These are phyloP conservation scores for Pichia sp. DNA, from an alignment of 1,139 yeast species.

Conservation along the genomic window DNA sequence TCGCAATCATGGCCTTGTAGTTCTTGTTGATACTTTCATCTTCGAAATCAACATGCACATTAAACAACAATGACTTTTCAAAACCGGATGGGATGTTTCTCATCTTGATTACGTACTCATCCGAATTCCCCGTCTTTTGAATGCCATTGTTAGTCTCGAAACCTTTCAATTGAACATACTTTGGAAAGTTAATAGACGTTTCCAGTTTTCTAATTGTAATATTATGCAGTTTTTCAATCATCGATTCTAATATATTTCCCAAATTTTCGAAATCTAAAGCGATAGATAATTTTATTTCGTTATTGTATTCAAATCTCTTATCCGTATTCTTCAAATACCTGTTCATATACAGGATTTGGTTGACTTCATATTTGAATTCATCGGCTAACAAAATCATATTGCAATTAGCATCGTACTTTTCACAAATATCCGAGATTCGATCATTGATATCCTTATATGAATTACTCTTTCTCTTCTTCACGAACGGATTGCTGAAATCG, in stretches of 20 bases:
- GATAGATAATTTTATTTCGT: conserved; percentile 19
- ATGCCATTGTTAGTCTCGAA: conserved; percentile 19
- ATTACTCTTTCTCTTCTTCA: conserved; percentile 1
- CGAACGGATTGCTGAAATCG: conserved; percentile 2
- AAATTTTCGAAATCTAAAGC: conserved; percentile 25
- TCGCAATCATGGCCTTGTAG: conserved; percentile 6
- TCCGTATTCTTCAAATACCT: conserved; percentile 8
- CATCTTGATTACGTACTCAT: conserved; percentile 9
- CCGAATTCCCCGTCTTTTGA: conserved; percentile 7
- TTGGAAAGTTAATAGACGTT: conserved; percentile 18
- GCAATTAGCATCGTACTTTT: conserved; percentile 22
- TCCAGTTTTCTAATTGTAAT: conserved; percentile 20
- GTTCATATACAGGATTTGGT: conserved; percentile 20
- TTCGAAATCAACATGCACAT: conserved; percentile 22
- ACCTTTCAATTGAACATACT: conserved; percentile 21
- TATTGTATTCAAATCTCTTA: not conserved
- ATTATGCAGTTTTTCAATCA: conserved; percentile 20
- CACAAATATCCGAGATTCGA: conserved; percentile 18
- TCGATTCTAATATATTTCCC: conserved; percentile 5
- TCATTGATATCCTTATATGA: conserved; percentile 4
- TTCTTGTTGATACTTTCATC: conserved; percentile 19
- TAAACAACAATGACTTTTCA: conserved; percentile 24
- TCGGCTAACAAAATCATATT: conserved; percentile 26
- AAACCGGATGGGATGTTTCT: conserved; percentile 18
- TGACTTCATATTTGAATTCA: conserved; percentile 26